A percentile compares a stretch with the other conserved stretches of the same genome.
Conservation (phyloP, 805 yeast species). For the Kazachstania africana region DNA sequence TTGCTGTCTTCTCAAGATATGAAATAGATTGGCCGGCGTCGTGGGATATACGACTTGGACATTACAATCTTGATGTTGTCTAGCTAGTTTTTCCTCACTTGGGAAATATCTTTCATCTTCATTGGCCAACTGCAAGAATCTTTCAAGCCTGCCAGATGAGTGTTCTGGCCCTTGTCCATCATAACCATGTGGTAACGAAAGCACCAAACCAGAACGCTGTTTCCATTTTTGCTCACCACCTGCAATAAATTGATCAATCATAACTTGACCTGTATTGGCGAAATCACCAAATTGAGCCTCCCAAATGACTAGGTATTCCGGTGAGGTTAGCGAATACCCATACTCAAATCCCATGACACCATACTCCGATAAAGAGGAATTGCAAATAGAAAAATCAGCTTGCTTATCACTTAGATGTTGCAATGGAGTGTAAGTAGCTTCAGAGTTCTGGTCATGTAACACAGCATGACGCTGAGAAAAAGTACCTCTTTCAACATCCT, state of each 20-base stretch:
- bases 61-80: slow-evolving; percentile 98
- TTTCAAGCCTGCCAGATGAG: slow-evolving; percentile 93
- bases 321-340: slow-evolving; percentile 95
- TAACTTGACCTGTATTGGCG: slow-evolving; percentile 98
- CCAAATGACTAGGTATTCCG: slow-evolving; percentile 96
- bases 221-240: slow-evolving; percentile 98
- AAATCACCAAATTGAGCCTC: slow-evolving; percentile 99
- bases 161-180: slow-evolving; percentile 99
- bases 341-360: slow-evolving; percentile 99
- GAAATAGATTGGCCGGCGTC: slow-evolving; percentile 95
- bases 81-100: slow-evolving; percentile 68
- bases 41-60: slow-evolving; percentile 97
- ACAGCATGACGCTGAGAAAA: slow-evolving; percentile 99
- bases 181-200: slow-evolving; percentile 97
- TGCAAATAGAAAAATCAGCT: slow-evolving; percentile 77
- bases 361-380: slow-evolving; percentile 94
- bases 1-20: slow-evolving; percentile 94
- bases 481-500: slow-evolving; percentile 99
- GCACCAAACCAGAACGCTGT: slow-evolving; percentile 92
- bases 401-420: slow-evolving; percentile 68
- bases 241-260: slow-evolving; percentile 90
- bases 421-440: slow-evolving; percentile 75
- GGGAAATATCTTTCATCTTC: slow-evolving; percentile 97
- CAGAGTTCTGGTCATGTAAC: slow-evolving; percentile 87
- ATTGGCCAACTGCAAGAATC: slow-evolving; percentile 89